Conservation (phyloP, 441 rosid species). For the Bruguiera hainesii region DNA sequence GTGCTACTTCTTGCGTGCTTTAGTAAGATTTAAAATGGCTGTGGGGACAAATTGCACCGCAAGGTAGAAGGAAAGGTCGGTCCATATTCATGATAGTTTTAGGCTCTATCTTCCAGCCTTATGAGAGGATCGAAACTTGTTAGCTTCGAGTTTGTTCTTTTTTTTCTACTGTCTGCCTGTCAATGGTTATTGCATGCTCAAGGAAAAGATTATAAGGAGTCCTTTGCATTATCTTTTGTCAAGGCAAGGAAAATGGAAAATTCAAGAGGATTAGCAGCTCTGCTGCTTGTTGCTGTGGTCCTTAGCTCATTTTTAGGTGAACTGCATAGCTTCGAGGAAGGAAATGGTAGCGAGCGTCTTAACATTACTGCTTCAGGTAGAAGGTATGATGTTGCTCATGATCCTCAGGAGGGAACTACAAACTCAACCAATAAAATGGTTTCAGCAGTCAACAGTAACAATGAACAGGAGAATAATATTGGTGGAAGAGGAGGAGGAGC, state of each 20-base stretch:
- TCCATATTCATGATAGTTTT: slow-evolving; percentile 2
- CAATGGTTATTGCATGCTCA: background rate
- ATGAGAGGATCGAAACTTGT: slow-evolving; percentile 4
- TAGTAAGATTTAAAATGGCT: too few species aligned
- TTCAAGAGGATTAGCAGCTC: slow-evolving; percentile 13
- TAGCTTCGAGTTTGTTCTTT: slow-evolving; percentile 10
- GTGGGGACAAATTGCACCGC: slow-evolving; percentile 27
- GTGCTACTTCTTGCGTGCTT: too few species aligned
- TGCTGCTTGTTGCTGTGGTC: slow-evolving; percentile 17
- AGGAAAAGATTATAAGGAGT: background rate
- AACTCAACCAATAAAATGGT: background rate
- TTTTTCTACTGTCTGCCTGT: background rate
- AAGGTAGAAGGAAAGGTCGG: slow-evolving; percentile 12
- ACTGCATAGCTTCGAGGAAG: slow-evolving; percentile 13
- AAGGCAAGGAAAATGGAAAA: slow-evolving; percentile 16
- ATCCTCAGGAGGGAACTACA: background rate
- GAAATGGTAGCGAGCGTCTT: background rate
- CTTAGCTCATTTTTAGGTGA: slow-evolving; percentile 21
- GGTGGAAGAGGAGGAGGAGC: background rate
- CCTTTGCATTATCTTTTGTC: background rate
- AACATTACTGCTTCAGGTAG: background rate
- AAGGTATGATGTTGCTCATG: background rate
- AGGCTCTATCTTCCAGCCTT: slow-evolving; percentile 24
- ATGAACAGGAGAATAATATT: background rate
- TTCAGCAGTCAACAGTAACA: background rate